Conservation (phyloP, 306 rosid genomes). For the Heteromeles arbutifolia region DNA sequence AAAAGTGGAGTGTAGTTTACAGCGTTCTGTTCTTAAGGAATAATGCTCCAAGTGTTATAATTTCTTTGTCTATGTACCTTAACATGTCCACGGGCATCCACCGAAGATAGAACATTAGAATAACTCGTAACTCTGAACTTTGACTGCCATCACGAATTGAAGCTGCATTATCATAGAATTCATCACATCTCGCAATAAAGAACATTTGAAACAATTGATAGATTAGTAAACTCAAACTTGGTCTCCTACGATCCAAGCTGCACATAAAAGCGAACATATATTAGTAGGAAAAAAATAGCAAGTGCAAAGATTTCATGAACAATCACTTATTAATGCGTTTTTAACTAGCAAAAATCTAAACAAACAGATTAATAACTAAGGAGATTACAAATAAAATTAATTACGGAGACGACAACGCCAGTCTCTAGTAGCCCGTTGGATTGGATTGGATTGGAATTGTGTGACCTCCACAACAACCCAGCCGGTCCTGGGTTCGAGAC, state of each 20-base stretch:
- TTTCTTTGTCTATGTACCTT: too few relatives aligned
- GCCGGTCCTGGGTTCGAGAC: not conserved
- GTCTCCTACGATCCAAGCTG: too few relatives aligned
- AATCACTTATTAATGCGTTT: not conserved
- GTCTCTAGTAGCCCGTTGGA: not conserved
- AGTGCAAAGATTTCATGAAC: not conserved
- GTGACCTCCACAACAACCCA: not conserved
- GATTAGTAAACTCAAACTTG: too few relatives aligned
- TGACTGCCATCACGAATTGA: too few relatives aligned
- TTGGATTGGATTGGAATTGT: not conserved
- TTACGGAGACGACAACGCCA: not conserved
- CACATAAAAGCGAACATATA: not conserved
- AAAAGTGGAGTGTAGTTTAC: too few relatives aligned
- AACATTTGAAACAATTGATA: too few relatives aligned
- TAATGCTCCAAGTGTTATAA: too few relatives aligned
- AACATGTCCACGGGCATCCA: too few relatives aligned
- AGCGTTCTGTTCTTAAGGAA: too few relatives aligned
- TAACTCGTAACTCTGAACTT: not conserved
- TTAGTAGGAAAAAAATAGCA: not conserved
- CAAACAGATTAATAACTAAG: not conserved
- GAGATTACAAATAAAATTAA: not conserved
- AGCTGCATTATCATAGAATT: too few relatives aligned
- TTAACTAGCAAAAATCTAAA: not conserved
- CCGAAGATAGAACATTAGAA: too few relatives aligned
- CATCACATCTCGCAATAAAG: too few relatives aligned